A percentile compares a stretch with the other conserved stretches of the same genome.
phyloP scores from a whole-genome alignment of 352 stramenopile species.

The Phytophthora multivora region DNA sequence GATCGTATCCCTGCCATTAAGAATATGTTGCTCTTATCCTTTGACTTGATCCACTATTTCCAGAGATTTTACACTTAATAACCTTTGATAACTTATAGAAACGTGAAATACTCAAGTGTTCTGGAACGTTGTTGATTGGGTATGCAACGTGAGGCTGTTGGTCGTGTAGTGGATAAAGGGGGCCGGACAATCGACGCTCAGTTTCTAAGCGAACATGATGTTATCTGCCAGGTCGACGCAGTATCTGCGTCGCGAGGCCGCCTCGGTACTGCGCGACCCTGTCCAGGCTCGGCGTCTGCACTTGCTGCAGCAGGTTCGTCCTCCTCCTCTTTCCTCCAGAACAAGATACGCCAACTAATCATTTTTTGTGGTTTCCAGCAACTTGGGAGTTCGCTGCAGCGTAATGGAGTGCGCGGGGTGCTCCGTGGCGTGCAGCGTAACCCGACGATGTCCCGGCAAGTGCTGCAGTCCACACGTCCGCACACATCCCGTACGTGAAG shows the following conservation, averaged over 20 bases:
- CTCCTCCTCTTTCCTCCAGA: neutral
- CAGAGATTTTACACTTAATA: too few relatives aligned
- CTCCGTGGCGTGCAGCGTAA: constrained; percentile 38
- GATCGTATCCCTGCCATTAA: neutral
- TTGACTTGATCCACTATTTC: too few relatives aligned
- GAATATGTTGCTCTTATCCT: neutral
- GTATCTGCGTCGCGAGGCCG: constrained; percentile 63
- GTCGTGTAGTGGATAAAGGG: constrained; percentile 28
- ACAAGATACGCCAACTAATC: constrained; percentile 11
- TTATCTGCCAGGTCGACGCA: constrained; percentile 57
- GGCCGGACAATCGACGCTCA: constrained; percentile 1
- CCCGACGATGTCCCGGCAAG: constrained; percentile 43
- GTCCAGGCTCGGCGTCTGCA: constrained; percentile 65
- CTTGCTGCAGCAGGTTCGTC: constrained; percentile 71
- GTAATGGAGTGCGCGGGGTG: constrained; percentile 48
- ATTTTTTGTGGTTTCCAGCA: constrained; percentile 43
- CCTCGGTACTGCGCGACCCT: constrained; percentile 59
- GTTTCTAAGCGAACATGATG: constrained; percentile 32
- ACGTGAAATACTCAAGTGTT: neutral
- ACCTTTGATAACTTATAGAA: too few relatives aligned
- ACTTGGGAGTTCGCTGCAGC: constrained; percentile 63
- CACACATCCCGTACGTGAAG: constrained; percentile 62
- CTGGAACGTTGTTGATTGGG: constrained; percentile 21
- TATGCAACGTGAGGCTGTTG: constrained; percentile 21
- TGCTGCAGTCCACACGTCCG: constrained; percentile 56